A percentile compares a stretch with the other conserved stretches of the same genome.
Conservation (phyloP, 2,329 filamentous ascomycete species). For the Apiospora rasikravindrae region DNA sequence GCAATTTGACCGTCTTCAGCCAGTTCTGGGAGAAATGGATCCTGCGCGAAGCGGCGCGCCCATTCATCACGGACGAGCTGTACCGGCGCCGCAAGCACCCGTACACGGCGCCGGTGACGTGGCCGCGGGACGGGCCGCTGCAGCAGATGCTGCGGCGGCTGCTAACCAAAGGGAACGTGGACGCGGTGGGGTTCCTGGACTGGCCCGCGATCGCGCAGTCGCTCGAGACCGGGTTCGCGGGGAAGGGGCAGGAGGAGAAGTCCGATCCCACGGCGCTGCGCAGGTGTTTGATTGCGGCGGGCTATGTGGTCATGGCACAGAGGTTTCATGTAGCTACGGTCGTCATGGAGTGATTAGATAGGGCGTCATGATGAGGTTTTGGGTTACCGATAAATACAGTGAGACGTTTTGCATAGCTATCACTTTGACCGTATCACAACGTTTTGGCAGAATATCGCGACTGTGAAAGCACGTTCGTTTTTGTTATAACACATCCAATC, state of each 20-base stretch:
- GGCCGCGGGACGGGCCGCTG: slow-evolving; percentile 48
- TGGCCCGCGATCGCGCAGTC: slow-evolving; percentile 41
- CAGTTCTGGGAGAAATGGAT: slow-evolving; percentile 31
- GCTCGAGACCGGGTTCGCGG: slow-evolving; percentile 45
- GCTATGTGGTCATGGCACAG: slow-evolving; percentile 50
- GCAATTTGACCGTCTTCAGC: not conserved
- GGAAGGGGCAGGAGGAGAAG: slow-evolving; percentile 28
- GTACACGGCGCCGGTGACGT: slow-evolving; percentile 50
- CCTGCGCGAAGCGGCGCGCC: slow-evolving; percentile 27
- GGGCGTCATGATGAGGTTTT: not conserved
- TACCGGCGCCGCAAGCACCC: slow-evolving; percentile 56
- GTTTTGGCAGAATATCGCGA: too few species aligned
- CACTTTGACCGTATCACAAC: not conserved
- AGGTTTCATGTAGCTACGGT: slow-evolving; percentile 44
- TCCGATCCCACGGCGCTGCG: slow-evolving; percentile 43
- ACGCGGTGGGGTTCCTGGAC: slow-evolving; percentile 46
- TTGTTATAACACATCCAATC: too few species aligned
- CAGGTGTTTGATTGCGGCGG: slow-evolving; percentile 43
- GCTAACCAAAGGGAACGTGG: slow-evolving; percentile 43
- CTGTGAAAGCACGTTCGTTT: too few species aligned
- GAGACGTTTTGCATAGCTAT: not conserved
- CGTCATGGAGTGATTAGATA: not conserved
- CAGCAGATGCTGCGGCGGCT: slow-evolving; percentile 40
- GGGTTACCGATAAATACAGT: not conserved
- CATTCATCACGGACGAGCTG: slow-evolving; percentile 46